Evolutionary conservation across 2,329 filamentous ascomycete genomes (phyloP), one percentile per base, ranked within the genome.

Genomic region (Aspergillus clavatus): DNA sequence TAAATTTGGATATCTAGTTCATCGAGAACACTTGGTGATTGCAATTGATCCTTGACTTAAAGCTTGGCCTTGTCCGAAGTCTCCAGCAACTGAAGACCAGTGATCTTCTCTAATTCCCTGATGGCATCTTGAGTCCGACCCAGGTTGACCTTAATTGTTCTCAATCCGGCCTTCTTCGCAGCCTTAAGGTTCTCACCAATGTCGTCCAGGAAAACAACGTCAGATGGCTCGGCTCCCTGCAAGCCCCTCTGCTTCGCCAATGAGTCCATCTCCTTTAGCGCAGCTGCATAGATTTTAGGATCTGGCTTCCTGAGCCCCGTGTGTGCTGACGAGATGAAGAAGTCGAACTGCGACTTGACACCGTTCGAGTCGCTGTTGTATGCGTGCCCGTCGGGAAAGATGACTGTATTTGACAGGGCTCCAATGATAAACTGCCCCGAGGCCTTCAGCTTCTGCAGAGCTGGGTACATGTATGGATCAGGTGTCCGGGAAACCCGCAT

Each of bases 151-250:
- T 91, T 95, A 53, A 97, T 78, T 0, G 91, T 97, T 45, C 77
- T 70, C 65, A 97, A 84, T 0, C 91, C 91, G 18, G 82, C 72
- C 39, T 76, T 77, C 67, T 77, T 86, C 1, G 83, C 93, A 36
- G 78, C 84, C 73, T 90, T 93, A 46, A 97, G 67, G 64, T 98
- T 98, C 68, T 90, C 83, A 1, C 93, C 93, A 64, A 98, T 95
- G 58, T 96, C 90, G 64, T 96, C 93, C 40, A 96, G 69, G 63
- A 98, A 98, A 4, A 95, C 69, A 36, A 96, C 74, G 44, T 96
- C 88, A 0, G 72, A 71, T 0, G 84, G 71, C 45, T 71, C 66
- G 7, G 94, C 72, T 72, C 5, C 67, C 12, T 65, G 66, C 72
- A 77, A 78, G 3, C 74, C 75, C 27, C 80, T 81, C 19, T 72